Conservation (phyloP, 495 filamentous ascomycete species). For the Hypoxylon fuscum region DNA sequence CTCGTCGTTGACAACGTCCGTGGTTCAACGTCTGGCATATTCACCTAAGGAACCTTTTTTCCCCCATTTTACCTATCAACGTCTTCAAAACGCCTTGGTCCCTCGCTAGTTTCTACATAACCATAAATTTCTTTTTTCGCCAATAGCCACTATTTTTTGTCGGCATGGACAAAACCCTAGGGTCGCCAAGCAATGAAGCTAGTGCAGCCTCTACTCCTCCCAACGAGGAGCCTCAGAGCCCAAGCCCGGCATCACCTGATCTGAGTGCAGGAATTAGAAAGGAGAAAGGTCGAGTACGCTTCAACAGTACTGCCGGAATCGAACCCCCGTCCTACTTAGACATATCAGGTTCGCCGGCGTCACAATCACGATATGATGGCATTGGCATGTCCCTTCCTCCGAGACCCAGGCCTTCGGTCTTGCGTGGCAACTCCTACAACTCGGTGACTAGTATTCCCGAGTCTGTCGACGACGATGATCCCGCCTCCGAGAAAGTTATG, state of each 20-base stretch:
- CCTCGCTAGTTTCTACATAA: slow-evolving; percentile 18
- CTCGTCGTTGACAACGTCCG: slow-evolving; percentile 5
- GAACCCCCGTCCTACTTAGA: slow-evolving; percentile 33
- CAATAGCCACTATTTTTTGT: slow-evolving; percentile 10
- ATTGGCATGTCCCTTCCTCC: slow-evolving; percentile 17
- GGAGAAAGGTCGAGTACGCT: slow-evolving; percentile 46
- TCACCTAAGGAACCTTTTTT: slow-evolving; percentile 11
- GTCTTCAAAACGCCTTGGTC: slow-evolving; percentile 15
- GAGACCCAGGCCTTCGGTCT: slow-evolving; percentile 45
- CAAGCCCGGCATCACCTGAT: slow-evolving; percentile 29
- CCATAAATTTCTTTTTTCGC: too few relatives aligned
- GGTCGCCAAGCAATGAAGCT: slow-evolving; percentile 29
- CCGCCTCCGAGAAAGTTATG: slow-evolving; percentile 42
- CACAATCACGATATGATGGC: slow-evolving; percentile 18
- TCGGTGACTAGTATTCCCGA: slow-evolving; percentile 41
- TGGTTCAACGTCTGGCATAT: slow-evolving; percentile 11
- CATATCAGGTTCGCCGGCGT: slow-evolving; percentile 19
- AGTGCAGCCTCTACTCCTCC: slow-evolving; percentile 39
- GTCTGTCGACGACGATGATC: slow-evolving; percentile 39
- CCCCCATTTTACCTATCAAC: not conserved
- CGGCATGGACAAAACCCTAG: slow-evolving; percentile 37
- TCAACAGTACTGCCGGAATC: slow-evolving; percentile 42
- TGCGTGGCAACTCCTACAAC: slow-evolving; percentile 48
- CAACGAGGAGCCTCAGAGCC: slow-evolving; percentile 33
- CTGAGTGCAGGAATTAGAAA: slow-evolving; percentile 31